Percentiles rank a stretch among this genome's conserved stretches.
Conservation (phyloP, 371 early-diverging fungal genomes). For the Lichtheimia ornata region DNA sequence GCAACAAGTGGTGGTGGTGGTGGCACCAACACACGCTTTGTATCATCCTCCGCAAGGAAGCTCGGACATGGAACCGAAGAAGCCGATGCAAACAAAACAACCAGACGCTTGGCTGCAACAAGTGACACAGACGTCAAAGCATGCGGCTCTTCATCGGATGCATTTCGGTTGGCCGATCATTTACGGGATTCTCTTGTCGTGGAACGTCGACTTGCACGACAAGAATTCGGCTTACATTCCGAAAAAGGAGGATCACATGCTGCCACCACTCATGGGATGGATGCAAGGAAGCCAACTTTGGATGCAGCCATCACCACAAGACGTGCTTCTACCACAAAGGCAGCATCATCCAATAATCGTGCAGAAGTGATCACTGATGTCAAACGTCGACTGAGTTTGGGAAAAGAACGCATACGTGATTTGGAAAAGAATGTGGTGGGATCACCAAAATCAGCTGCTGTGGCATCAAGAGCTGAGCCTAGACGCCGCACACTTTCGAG, state of each 20-base stretch:
- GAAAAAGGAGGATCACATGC: slow-evolving; percentile 20
- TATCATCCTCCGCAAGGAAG: not conserved
- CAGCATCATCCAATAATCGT: slow-evolving; percentile 2
- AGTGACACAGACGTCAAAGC: slow-evolving; percentile 13
- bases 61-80: no score
- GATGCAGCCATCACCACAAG: slow-evolving; percentile 6
- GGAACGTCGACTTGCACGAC: slow-evolving; percentile 30
- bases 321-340: not conserved
- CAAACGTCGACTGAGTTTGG: slow-evolving; percentile 30
- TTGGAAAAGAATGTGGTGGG: slow-evolving; percentile 14
- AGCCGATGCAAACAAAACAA: not conserved
- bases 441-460: not conserved
- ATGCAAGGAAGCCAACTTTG: slow-evolving; percentile 7
- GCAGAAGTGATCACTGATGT: slow-evolving; percentile 15
- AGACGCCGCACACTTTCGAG: slow-evolving; percentile 37
- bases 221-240: slow-evolving; percentile 28
- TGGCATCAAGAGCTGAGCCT: slow-evolving; percentile 10
- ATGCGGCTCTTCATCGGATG: not conserved
- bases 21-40: not conserved
- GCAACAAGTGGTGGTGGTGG: not conserved
- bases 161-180: slow-evolving; percentile 33
- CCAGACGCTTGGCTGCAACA: not conserved
- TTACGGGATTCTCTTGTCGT: slow-evolving; percentile 35
- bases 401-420: slow-evolving; percentile 33
- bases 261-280: slow-evolving; percentile 12